phyloP scores from a whole-genome alignment of 2,329 filamentous ascomycete species.

The Xylaria sp. region DNA sequence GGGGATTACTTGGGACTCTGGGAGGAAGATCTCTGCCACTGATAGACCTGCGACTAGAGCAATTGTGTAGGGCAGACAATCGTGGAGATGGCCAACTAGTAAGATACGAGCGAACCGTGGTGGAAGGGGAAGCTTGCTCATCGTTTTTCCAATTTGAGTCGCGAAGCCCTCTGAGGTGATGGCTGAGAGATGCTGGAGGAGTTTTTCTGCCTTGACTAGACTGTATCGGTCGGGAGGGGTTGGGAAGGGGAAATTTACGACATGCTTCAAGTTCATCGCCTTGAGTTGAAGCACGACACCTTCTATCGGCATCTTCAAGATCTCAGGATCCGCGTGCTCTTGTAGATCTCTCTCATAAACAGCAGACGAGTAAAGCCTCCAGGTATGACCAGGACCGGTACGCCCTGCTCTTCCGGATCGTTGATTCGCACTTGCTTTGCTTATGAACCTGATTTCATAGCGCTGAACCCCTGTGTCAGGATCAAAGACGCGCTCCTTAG shows the following conservation, averaged over 20 bases:
- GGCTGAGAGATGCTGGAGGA: constrained; percentile 85
- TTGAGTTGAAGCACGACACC: constrained; percentile 93
- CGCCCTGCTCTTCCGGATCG: constrained; percentile 91
- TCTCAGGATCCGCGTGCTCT: constrained; percentile 85
- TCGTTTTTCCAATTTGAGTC: constrained; percentile 77
- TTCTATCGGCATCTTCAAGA: constrained; percentile 90
- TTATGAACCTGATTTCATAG: constrained; percentile 95
- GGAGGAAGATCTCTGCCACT: constrained; percentile 85
- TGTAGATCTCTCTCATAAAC: constrained; percentile 90
- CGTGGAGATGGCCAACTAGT: constrained; percentile 82
- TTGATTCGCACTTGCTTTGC: constrained; percentile 93
- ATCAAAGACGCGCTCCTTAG: constrained; percentile 91
- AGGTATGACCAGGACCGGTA: constrained; percentile 95
- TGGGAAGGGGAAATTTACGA: constrained; percentile 95
- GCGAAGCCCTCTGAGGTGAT: constrained; percentile 74
- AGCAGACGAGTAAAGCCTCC: constrained; percentile 90
- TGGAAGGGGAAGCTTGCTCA: constrained; percentile 88
- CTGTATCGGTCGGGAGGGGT: constrained; percentile 81
- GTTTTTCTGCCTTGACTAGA: constrained; percentile 81
- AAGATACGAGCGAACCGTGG: constrained; percentile 92
- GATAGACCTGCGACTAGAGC: constrained; percentile 88
- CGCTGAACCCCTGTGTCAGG: constrained; percentile 89
- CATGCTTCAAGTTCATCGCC: constrained; percentile 87
- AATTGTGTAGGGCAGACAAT: constrained; percentile 83
- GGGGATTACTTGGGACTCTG: constrained; percentile 77